Evolutionary conservation across 108 stramenopile species (phyloP), one percentile per base, ranked within the genome.

Genomic region (Parietichytrium sp.): DNA sequence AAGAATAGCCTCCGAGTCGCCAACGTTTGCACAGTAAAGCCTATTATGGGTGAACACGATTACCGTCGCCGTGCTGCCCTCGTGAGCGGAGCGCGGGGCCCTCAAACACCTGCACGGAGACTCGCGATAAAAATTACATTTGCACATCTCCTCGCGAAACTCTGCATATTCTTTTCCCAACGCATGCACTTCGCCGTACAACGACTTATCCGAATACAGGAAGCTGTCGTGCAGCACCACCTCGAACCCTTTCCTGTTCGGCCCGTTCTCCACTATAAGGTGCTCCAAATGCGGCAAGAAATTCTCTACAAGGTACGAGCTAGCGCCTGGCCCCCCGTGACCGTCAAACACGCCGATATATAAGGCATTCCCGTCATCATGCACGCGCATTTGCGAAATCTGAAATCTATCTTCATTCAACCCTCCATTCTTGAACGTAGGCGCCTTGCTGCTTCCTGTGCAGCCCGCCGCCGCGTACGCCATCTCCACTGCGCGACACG

Each of bases 281-380:
- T 45, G 38, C 42, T 38, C 45, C 38, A 72, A 72, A 25, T 42
- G 36, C 36, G 36, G 38, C 2, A 72, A 42, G 45, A 72, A 72
- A 1, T 72, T 33, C 20, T 72, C 61, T 16, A 72, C 36, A 20
- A 72, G 61, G 33, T 72, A 72, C 29, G 61, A 45, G 61, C 38
- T 45, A 6, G 61, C 61, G 0, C 61, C 61, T 6, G 61, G 61
- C 13, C 61, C 61, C n/a, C 61, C 61, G 20, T 72, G 61, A 42
- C 61, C 61, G 45, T 72, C 61, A 20, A 72, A 72, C 38, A 72
- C 61, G 33, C 61, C 61, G 23, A 72, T 42, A 42, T 72, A 72
- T n/a, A 72, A 42, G n/a, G 61, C 2, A 25, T 72, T 72, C 1
- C 45, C 61, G 6, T 72, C 61, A 7, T n/a, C n/a, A 25, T 72